Percentiles rank a stretch among this genome's conserved stretches.
These are phyloP conservation scores for Exophiala sp. DNA, from an alignment of 2,329 filamentous ascomycete genomes.

Conservation along the genomic window DNA sequence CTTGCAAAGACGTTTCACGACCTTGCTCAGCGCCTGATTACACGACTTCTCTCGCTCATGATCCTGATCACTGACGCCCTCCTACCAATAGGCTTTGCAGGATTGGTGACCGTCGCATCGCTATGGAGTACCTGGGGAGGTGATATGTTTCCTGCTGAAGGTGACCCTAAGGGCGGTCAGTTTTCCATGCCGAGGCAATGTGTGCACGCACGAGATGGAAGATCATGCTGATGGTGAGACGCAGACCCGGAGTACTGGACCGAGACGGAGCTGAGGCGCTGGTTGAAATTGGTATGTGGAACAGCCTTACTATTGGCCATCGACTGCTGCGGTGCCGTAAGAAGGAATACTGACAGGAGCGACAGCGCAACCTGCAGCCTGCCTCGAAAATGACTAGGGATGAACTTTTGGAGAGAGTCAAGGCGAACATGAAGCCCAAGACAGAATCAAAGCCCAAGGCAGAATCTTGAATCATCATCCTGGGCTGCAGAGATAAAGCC, in stretches of 20 bases:
- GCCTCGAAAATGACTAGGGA: conserved; percentile 57
- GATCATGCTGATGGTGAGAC: conserved; percentile 8
- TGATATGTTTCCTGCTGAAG: conserved; percentile 72
- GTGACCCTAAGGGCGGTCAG: conserved; percentile 74
- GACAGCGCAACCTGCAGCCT: conserved; percentile 62
- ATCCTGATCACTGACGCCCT: conserved; percentile 4
- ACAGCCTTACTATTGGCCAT: too few relatives aligned
- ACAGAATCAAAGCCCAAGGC: not conserved
- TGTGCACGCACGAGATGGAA: not conserved
- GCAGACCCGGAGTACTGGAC: conserved; percentile 70
- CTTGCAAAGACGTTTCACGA: not conserved
- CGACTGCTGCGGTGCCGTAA: too few relatives aligned
- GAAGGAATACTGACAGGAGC: not conserved
- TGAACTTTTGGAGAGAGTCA: conserved; percentile 65
- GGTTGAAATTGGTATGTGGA: conserved; percentile 71
- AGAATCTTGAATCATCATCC: too few relatives aligned
- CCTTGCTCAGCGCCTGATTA: not conserved
- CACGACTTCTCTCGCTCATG: not conserved
- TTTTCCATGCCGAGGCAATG: conserved; percentile 27
- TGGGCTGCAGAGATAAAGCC: too few relatives aligned
- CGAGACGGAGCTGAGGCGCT: conserved; percentile 71
- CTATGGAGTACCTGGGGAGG: conserved; percentile 81
- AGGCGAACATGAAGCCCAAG: conserved; percentile 56
- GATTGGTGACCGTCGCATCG: conserved; percentile 75
- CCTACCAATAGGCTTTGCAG: conserved; percentile 64